Evolutionary conservation across 306 rosid genomes (phyloP).

Genomic region (Trifolium repens): DNA sequence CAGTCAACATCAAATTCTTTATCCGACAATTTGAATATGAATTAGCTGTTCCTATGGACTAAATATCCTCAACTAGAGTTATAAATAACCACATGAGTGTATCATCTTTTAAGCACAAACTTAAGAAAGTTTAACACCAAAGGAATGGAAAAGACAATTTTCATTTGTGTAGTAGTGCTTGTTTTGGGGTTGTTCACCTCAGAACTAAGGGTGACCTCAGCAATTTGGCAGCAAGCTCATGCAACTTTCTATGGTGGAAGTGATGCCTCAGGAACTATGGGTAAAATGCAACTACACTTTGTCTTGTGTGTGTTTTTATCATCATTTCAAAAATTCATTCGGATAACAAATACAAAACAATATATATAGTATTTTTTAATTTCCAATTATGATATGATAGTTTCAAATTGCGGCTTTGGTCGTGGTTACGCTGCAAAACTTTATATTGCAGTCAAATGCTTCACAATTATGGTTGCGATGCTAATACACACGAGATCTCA

Average conservation of each 20-base stretch:
- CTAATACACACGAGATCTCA: not conserved
- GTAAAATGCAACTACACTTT: conserved; percentile 41
- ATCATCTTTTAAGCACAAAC: conserved; percentile 39
- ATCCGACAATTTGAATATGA: conserved; percentile 2
- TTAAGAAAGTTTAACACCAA: conserved; percentile 19
- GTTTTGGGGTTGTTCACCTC: conserved; percentile 42
- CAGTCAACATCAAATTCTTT: conserved; percentile 32
- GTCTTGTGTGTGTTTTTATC: not conserved
- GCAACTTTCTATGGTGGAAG: conserved; percentile 73
- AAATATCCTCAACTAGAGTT: conserved; percentile 35
- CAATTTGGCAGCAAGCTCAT: conserved; percentile 58
- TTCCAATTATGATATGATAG: not conserved
- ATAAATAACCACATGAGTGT: conserved; percentile 42
- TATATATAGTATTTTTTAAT: not conserved
- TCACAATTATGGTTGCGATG: not conserved
- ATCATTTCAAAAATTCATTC: not conserved
- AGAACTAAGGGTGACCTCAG: conserved; percentile 42
- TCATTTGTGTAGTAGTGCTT: conserved; percentile 38
- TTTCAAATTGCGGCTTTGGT: no score
- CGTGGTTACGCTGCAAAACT: no score
- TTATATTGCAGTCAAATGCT: not conserved
- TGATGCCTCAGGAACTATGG: conserved; percentile 73
- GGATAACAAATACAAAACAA: no score
- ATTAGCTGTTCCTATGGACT: conserved; percentile 13
- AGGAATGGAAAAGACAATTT: conserved; percentile 42